Conservation (phyloP, 2,329 filamentous ascomycete species). For the Domatiomyces globalis region DNA sequence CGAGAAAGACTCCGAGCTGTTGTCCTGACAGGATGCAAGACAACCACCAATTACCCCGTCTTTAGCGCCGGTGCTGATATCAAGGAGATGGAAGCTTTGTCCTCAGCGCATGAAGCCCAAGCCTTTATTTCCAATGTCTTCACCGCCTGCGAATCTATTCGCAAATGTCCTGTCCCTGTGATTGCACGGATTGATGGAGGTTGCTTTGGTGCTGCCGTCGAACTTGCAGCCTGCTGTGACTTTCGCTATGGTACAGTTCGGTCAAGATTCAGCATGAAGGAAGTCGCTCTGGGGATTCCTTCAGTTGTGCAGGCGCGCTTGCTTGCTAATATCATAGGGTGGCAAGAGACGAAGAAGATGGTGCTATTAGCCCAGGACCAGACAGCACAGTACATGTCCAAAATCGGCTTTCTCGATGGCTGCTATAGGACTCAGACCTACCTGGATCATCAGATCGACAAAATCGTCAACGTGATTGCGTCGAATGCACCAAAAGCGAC, state of each 20-base stretch:
- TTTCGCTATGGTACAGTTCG: slow-evolving; percentile 9
- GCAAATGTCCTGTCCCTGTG: not conserved
- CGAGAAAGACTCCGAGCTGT: not conserved
- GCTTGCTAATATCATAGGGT: slow-evolving; percentile 15
- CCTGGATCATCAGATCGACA: not conserved
- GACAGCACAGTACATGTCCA: slow-evolving; percentile 1
- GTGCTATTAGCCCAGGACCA: slow-evolving; percentile 7
- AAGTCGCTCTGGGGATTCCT: slow-evolving; percentile 13
- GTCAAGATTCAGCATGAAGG: slow-evolving; percentile 14
- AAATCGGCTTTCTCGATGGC: slow-evolving; percentile 12
- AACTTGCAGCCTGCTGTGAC: slow-evolving; percentile 16
- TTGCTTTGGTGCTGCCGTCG: slow-evolving; percentile 11
- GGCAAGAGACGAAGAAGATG: slow-evolving; percentile 13
- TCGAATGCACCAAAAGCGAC: slow-evolving; percentile 4
- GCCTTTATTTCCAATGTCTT: slow-evolving; percentile 26
- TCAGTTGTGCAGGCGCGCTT: slow-evolving; percentile 14
- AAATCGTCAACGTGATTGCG: not conserved
- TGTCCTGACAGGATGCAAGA: not conserved
- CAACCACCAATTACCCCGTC: slow-evolving; percentile 64
- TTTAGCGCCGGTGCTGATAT: slow-evolving; percentile 88
- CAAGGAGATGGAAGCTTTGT: slow-evolving; percentile 46
- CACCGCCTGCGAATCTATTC: slow-evolving; percentile 10
- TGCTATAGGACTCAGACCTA: not conserved
- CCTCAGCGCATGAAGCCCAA: slow-evolving; percentile 20
- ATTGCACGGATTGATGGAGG: slow-evolving; percentile 9